Base-by-base conservation (phyloP, 768 basidiomycete species). In the Tulasnella sp. region DNA sequence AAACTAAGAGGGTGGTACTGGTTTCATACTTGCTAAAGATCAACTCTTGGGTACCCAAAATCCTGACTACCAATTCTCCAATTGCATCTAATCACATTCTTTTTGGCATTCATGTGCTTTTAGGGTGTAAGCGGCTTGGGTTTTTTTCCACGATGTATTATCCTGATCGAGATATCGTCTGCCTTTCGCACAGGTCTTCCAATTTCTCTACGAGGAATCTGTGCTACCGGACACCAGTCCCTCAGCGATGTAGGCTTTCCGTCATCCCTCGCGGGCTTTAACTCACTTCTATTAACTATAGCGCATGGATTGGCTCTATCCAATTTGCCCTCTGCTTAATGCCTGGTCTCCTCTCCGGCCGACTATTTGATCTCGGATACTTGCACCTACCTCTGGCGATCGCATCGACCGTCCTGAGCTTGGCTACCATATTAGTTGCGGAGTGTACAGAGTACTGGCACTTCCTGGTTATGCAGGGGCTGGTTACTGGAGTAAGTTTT, bases 391-490 rank as follows among this genome's bases (percentile, higher is more conserved):
- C 91, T 6, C 86, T 89, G 40, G 81, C 88, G 10, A 46, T 85
- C 1, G 88, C 89, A 0, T 91, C 90, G 77, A 85, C 85, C 21
- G 58, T 90, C 21, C 84, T 93, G 12, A 84, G 94, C 4, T 79
- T 85, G 0, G 87, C 89, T 38, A 91, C 91, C 0, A 89, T 94
- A 82, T 86, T 94, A n/a, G 86, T 88, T 6, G 92, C 92, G 0
- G 87, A 94, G 85, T 94, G 94, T 82, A 91, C 85, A 14, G 79
- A 87, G 78, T 94, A 91, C 82, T 94, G 93, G 94, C 92, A 94
- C 4, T 92, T 94, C 81, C 81, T 94, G n/a, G 87, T 94, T 0
- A 92, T 89, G 80, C 93, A 94, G 83, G 93, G 93, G 0, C 81
- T 94, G 46, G 88, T 88, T 0, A 84, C 90, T 21, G 93, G 93